These are phyloP conservation scores for Lyophyllum shimeji DNA, from an alignment of 768 basidiomycete species.

Conservation along the genomic window DNA sequence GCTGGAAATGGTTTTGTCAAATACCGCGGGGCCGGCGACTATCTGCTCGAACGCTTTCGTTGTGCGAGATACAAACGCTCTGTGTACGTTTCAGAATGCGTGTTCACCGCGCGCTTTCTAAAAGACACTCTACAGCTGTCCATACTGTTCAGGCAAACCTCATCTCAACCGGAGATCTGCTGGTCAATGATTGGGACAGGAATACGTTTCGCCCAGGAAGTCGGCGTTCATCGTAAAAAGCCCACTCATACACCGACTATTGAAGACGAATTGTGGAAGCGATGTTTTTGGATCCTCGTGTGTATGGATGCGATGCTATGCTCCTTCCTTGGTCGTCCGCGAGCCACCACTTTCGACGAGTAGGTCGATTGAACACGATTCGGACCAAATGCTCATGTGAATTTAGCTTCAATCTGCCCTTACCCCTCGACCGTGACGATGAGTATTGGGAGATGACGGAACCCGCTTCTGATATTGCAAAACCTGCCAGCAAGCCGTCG, in stretches of 20 bases:
- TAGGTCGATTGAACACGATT: not conserved
- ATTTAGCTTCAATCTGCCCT: conserved; percentile 67
- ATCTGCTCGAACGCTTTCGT: conserved; percentile 51
- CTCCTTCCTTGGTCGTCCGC: conserved; percentile 20
- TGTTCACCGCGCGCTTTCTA: not conserved
- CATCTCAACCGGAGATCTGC: conserved; percentile 42
- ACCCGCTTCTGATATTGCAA: conserved; percentile 51
- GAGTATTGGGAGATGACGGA: conserved; percentile 66
- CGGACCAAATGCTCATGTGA: not conserved
- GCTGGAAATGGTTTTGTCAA: conserved; percentile 64
- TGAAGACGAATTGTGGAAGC: conserved; percentile 64
- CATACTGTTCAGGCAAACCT: conserved; percentile 39
- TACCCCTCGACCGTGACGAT: conserved; percentile 61
- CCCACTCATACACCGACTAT: conserved; percentile 28
- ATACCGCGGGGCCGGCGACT: conserved; percentile 60
- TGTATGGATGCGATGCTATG: conserved; percentile 20
- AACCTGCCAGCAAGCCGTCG: conserved; percentile 62
- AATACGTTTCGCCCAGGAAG: conserved; percentile 58
- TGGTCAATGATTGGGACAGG: conserved; percentile 57
- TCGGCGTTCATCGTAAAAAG: conserved; percentile 50
- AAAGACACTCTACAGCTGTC: conserved; percentile 29
- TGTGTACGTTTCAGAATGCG: conserved; percentile 41
- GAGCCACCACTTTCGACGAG: conserved; percentile 19
- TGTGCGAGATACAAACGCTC: conserved; percentile 74
- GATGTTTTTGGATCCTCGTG: conserved; percentile 44